Conservation (phyloP, 805 yeast species). For the Saccharomycopsis sp. region DNA sequence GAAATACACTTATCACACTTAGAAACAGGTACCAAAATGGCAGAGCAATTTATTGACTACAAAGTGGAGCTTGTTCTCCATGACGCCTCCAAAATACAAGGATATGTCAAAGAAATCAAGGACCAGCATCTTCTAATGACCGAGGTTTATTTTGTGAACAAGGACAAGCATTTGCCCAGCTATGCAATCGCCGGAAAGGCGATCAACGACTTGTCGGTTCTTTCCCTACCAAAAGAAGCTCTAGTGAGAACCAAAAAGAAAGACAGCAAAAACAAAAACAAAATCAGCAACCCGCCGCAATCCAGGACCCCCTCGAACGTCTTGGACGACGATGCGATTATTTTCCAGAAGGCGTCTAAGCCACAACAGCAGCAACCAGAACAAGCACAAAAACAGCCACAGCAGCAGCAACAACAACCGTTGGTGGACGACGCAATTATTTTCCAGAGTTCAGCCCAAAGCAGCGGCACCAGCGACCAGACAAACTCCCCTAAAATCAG, state of each 20-base stretch:
- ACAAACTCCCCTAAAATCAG: conserved; percentile 13
- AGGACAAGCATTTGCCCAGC: conserved; percentile 16
- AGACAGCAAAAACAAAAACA: conserved; percentile 24
- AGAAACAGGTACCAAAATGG: conserved; percentile 5
- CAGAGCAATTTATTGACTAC: conserved; percentile 38
- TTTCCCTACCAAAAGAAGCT: conserved; percentile 39
- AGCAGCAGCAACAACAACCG: neutral
- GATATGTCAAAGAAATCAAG: conserved; percentile 38
- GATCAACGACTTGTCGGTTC: conserved; percentile 50
- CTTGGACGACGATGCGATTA: conserved; percentile 9
- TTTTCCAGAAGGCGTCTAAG: conserved; percentile 2
- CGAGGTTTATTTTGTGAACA: conserved; percentile 26
- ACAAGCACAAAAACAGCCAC: neutral
- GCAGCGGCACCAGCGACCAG: neutral
- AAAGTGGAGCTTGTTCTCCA: conserved; percentile 39
- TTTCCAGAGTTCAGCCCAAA: conserved; percentile 1
- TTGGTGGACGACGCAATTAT: conserved; percentile 9
- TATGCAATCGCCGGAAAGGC: conserved; percentile 29
- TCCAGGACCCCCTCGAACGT: conserved; percentile 8
- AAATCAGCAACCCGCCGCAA: conserved; percentile 6
- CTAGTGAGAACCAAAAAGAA: conserved; percentile 18
- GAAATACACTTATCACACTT: no score
- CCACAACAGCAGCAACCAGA: neutral
- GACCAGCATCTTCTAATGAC: conserved; percentile 33
- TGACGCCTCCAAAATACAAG: conserved; percentile 34